Base-by-base conservation (phyloP, 202 grass and related monocot species). In the Musa balbisiana region DNA sequence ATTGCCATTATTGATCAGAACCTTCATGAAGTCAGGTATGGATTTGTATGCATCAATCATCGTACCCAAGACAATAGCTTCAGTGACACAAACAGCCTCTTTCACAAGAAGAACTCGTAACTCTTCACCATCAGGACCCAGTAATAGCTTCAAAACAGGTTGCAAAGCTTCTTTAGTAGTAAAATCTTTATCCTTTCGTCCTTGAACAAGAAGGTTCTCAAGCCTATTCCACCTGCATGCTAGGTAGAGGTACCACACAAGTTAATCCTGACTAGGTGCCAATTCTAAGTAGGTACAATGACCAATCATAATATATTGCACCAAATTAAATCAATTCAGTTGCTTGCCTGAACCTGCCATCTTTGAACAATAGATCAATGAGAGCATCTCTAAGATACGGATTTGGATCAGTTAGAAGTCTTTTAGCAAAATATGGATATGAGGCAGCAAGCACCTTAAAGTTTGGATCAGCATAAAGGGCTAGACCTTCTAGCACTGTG, bases 371-470 rank as follows among this genome's bases (percentile, higher is more conserved):
- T 70, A 96, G 85, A 85, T 96, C 90, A 78, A 96, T 84, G 62
- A 96, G 84, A 83, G 90, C 90, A 78, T 96, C 93, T 85, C 93
- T 89, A 73, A 96, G 93, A 87, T 92, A 92, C 69, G 93, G 93
- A 84, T 96, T 90, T 49, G 93, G 93, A 88, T 96, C 93, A 27
- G 93, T 96, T n/a, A 96, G 87, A 59, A 96, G 80, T 73, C 93
- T 87, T 80, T 96, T 96, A 53, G 93, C 93, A 83, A 96, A 92
- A 81, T 96, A 96, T 64, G 93, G 93, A 75, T 96, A 96, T 52
- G 93, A 96, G 33, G 92, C 92, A 81, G 92, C 92, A 43, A 96
- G 92, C 81, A 96, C 92, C 85, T 96, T 96, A 82, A 90, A 96
- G 82, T 96, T 78, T 20, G 92, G 92, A 74, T 96, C 92, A 65